Base-by-base conservation (phyloP, 805 yeast genomes). In the Ogataea degrootiae region DNA sequence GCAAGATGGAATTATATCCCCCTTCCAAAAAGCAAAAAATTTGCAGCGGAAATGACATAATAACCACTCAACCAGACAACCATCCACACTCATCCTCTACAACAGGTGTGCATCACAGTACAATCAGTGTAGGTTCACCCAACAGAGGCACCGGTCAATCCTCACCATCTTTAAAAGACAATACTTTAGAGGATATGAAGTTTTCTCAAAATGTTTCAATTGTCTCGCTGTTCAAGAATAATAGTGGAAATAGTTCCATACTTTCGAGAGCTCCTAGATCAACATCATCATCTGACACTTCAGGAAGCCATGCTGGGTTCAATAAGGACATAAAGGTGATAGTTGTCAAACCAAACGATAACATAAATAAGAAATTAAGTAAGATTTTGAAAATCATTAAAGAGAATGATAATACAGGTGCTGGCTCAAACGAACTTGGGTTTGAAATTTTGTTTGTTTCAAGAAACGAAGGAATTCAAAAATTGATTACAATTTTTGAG, bases 401-500 rank as follows among this genome's bases (percentile, higher is more conserved):
- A 23, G 43, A 23, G 4, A 23, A 22, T n/a, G 19, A 41, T 19
- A 35, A 42, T 33, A 17, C 41, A 7, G 39, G 33, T 22, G 42
- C 21, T 17, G 34, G 14, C 11, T n/a, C 34, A 12, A 22, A 29
- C 14, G 9, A 15, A 34, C 31, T 26, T 4, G 46, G 39, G 14
- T 45, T 44, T 6, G 57, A 57, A 9, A n/a, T 58, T 2, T 38
- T 63, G 6, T 45, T 63, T 12, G 45, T 50, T 23, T 52, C 57
- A 1, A 38, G 48, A 29, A 54, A 55, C 23, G 60, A 57, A 34
- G 50, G 51, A 1, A 56, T 63, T 15, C 68, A 63, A 42, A 65
- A 65, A 43, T 45, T 65, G 52, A 45, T 65, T 6, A 56, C 65
- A 1, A 50, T 65, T 6, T 47, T 57, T 9, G 69, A 65, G 40